Evolutionary conservation across 2,329 filamentous ascomycete genomes (phyloP).

Genomic region (Emmonsia crescens): DNA sequence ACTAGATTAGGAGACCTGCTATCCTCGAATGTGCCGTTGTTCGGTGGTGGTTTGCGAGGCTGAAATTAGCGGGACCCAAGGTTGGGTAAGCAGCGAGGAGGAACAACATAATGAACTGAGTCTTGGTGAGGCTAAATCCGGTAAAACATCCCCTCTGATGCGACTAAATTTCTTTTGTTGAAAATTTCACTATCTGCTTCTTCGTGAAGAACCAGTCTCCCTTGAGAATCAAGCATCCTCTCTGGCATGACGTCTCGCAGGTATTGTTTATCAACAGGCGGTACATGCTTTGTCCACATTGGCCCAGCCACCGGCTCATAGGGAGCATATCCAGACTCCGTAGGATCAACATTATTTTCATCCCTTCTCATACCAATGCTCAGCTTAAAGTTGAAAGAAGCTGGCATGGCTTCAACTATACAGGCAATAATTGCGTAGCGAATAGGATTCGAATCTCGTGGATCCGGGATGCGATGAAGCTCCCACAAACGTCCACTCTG

Average conservation of each 20-base stretch:
- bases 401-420: slow-evolving; percentile 15
- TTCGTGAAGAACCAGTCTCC: slow-evolving; percentile 18
- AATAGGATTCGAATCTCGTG: slow-evolving; percentile 18
- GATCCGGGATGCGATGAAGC: slow-evolving; percentile 18
- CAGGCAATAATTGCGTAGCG: slow-evolving; percentile 21
- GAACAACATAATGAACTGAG: too few relatives aligned
- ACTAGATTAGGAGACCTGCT: too few relatives aligned
- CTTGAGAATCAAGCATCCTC: slow-evolving; percentile 14
- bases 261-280: slow-evolving; percentile 10
- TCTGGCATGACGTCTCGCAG: slow-evolving; percentile 14
- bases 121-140: slow-evolving; percentile 7
- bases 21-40: too few relatives aligned
- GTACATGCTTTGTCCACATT: slow-evolving; percentile 13
- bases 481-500: slow-evolving; percentile 15
- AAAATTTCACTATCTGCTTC: slow-evolving; percentile 8
- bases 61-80: too few relatives aligned
- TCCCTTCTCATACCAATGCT: slow-evolving; percentile 15
- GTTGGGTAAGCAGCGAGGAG: too few relatives aligned
- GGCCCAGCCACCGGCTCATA: slow-evolving; percentile 10
- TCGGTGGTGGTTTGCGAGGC: too few relatives aligned
- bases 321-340: slow-evolving; percentile 5
- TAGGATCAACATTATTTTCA: slow-evolving; percentile 9
- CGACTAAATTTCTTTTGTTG: slow-evolving; percentile 7
- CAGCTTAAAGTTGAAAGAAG: slow-evolving; percentile 19
- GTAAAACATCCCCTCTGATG: slow-evolving; percentile 6